A percentile compares a stretch with the other conserved stretches of the same genome.
These are phyloP conservation scores for Diaporthe velutina DNA, from an alignment of 2,329 filamentous ascomycete genomes.

Conservation along the genomic window DNA sequence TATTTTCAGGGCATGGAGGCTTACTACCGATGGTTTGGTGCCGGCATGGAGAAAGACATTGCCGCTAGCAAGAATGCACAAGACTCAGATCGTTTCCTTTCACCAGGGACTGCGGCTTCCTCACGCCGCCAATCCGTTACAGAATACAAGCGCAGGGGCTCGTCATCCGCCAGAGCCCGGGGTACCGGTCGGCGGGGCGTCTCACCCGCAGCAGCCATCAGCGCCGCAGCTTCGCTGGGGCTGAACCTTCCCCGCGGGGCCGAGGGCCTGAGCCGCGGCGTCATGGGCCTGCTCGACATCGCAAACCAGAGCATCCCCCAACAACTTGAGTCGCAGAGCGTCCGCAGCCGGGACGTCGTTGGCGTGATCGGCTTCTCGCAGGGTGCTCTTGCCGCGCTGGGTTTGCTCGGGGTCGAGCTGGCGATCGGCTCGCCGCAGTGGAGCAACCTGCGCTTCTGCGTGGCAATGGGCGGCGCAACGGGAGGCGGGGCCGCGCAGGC, in stretches of 20 bases:
- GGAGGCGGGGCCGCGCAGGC: constrained; percentile 39
- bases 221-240: constrained; percentile 5
- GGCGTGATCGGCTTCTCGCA: constrained; percentile 52
- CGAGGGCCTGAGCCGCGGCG: constrained; percentile 15
- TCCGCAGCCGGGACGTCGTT: constrained; percentile 40
- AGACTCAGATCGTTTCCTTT: neutral
- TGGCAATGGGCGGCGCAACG: constrained; percentile 13
- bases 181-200: constrained; percentile 36
- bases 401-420: constrained; percentile 39
- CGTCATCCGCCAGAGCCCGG: constrained; percentile 29
- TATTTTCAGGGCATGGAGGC: constrained; percentile 51
- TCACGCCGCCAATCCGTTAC: neutral
- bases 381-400: constrained; percentile 45
- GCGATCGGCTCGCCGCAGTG: constrained; percentile 34
- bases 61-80: neutral
- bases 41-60: constrained; percentile 25
- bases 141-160: neutral
- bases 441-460: constrained; percentile 19
- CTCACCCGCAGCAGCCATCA: constrained; percentile 41
- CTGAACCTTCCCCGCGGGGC: neutral
- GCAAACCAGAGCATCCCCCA: constrained; percentile 20
- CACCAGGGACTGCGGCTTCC: neutral
- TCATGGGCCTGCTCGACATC: constrained; percentile 18
- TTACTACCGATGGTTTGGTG: constrained; percentile 51
- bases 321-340: constrained; percentile 21